Evolutionary conservation across 2,329 filamentous ascomycete species (phyloP).

Genomic region (Monosporascus sp.): DNA sequence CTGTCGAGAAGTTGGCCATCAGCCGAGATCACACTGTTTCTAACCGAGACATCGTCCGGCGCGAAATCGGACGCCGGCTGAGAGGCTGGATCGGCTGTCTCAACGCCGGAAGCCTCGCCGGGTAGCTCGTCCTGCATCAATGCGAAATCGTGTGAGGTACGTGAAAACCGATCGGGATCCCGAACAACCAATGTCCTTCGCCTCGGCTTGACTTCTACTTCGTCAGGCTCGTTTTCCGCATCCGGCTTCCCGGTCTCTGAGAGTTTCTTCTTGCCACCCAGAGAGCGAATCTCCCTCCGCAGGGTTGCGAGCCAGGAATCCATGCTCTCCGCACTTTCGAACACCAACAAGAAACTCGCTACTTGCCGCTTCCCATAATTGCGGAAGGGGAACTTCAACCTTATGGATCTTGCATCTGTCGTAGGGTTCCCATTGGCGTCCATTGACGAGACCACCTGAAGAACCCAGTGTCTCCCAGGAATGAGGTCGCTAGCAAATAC

Average conservation of each 20-base stretch:
- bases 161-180: conserved; percentile 43
- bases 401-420: conserved; percentile 54
- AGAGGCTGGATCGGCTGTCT: conserved; percentile 21
- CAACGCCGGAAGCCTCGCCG: conserved; percentile 20
- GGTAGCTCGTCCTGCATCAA: conserved; percentile 25
- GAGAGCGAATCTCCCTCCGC: conserved; percentile 63
- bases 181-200: conserved; percentile 44
- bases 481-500: conserved; percentile 78
- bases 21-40: conserved; percentile 53
- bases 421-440: conserved; percentile 51
- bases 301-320: conserved; percentile 68
- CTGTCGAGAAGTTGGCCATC: conserved; percentile 56
- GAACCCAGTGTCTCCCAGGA: conserved; percentile 73
- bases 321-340: conserved; percentile 70
- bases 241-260: conserved; percentile 56
- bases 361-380: conserved; percentile 51
- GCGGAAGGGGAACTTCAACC: conserved; percentile 61
- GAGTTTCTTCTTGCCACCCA: conserved; percentile 61
- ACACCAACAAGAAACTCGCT: conserved; percentile 65
- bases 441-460: conserved; percentile 66
- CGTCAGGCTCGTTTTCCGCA: conserved; percentile 29
- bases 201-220: conserved; percentile 35
- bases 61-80: conserved; percentile 35
- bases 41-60: conserved; percentile 51
- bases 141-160: conserved; percentile 30